Evolutionary conservation across 2,329 filamentous ascomycete genomes (phyloP), one percentile per base, ranked within the genome.

Genomic region (Talaromyces rugulosus): DNA sequence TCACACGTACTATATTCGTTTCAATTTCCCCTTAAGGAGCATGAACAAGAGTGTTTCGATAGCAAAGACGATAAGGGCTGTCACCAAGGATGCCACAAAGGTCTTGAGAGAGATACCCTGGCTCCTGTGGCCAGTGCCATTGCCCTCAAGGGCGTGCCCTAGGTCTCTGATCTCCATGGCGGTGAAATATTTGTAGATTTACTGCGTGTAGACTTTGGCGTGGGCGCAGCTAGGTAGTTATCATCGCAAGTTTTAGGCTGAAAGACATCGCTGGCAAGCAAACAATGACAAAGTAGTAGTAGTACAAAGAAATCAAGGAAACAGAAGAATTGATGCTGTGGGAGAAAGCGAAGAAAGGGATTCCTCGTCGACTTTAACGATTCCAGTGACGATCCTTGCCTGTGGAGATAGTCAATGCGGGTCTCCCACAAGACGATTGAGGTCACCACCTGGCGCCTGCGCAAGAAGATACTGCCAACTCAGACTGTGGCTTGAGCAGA

Each of bases 21-120:
- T 87, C 40, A 96, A 77, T 66, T 91, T 93, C 63, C 91, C 88
- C 66, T 92, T 87, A 50, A 96, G 78, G 1, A 95, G 69, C 6
- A 92, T 74, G 73, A 96, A 96, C n/a, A 89, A 70, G 11, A 88
- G 70, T 40, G 92, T 79, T 71, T 87, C 81, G 5, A 88, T 76
- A 0, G 80, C 82, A 64, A 90, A 91, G 60, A 90, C 75, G 18
- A 85, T 75, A 54, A 89, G 71, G 70, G 87, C 87, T 56, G 85
- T 83, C 40, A 80, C 82, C 65, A 91, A 71, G 50, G 89, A 88
- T 57, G 88, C 86, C 40, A 90, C 69, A 66, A 91, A 91, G n/a
- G 83, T 77, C 52, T 71, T 69, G 53, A 78, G 68, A 0, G 71
- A 71, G 58, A 78, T 74, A 28, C 77, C 77, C 53, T 72, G 67